These are phyloP conservation scores for Moniliophthora roreri DNA, from an alignment of 1,284 basidiomycete genomes.

Conservation along the genomic window DNA sequence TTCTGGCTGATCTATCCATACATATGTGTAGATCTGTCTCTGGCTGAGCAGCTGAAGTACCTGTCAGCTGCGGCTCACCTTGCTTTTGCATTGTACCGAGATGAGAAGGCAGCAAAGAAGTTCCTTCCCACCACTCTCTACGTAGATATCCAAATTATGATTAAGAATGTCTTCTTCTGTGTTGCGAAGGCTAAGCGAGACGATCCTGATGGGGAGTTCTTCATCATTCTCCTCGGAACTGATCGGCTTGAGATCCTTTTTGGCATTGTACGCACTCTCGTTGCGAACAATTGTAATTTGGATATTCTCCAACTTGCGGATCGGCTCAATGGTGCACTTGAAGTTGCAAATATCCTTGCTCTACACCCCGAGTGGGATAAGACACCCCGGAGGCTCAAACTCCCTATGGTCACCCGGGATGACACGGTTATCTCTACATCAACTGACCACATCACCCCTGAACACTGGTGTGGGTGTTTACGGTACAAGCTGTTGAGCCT, in stretches of 20 bases:
- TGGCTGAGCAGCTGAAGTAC: slow-evolving; percentile 28
- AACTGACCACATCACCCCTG: slow-evolving; percentile 13
- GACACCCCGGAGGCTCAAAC: slow-evolving; percentile 7
- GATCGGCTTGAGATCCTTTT: slow-evolving; percentile 22
- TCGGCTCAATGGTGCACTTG: slow-evolving; percentile 13
- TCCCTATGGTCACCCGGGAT: slow-evolving; percentile 5
- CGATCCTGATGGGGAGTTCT: slow-evolving; percentile 21
- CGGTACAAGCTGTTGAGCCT: background rate
- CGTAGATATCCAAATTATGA: slow-evolving; percentile 29
- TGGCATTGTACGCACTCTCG: slow-evolving; percentile 17
- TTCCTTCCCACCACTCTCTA: slow-evolving; percentile 30
- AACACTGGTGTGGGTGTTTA: slow-evolving; percentile 9
- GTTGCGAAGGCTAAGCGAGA: slow-evolving; percentile 24
- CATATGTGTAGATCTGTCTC: slow-evolving; percentile 20
- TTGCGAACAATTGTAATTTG: slow-evolving; percentile 21
- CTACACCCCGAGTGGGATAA: slow-evolving; percentile 20
- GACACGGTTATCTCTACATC: background rate
- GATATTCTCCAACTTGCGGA: slow-evolving; percentile 20
- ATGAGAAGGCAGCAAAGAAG: slow-evolving; percentile 14
- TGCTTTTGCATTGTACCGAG: slow-evolving; percentile 25
- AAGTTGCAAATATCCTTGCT: slow-evolving; percentile 18
- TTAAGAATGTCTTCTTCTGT: slow-evolving; percentile 34
- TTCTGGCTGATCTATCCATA: slow-evolving; percentile 23
- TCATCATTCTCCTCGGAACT: slow-evolving; percentile 23
- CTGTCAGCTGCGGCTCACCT: slow-evolving; percentile 31